Base-by-base conservation (phyloP, 163 green algal genomes). In the Chlorella variabilis region DNA sequence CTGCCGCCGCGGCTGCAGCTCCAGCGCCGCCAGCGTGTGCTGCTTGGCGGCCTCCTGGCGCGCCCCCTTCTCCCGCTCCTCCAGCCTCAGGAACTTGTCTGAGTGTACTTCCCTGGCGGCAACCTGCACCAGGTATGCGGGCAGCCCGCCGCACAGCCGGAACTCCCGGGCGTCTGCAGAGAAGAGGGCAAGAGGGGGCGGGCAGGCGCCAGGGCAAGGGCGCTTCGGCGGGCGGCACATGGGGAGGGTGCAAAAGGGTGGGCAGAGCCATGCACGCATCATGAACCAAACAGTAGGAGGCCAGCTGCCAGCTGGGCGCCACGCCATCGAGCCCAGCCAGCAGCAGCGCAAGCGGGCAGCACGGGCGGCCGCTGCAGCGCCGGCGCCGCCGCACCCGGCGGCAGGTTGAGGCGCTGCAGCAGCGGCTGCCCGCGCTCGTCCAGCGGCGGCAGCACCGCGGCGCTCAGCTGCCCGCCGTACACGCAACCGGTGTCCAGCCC, bases 121-220 rank as follows among this genome's bases (percentile, higher is more conserved):
- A 13, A 79, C 54, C 3, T 66, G 62, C 15, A 85, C 80, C 2
- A 85, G 70, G 23, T 33, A 85, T 38, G 80, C 80, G 1, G 62
- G 45, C 41, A 85, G 38, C 5, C 80, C 70, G 38, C 21, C 76
- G 58, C 4, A 41, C 33, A 85, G 36, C 27, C 17, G 5, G 31
- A 85, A 33, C 70, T 75, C 45, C n/a, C 73, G 21, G 2, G 68
- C 34, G 7, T 68, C 71, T 80, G 33, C 29, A 21, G 25, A 38
- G 41, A 6, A 27, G 4, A 75, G 25, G 25, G 66, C 17, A 54
- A 33, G 39, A n/a, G n/a, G n/a, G n/a, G n/a, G n/a, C n/a, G n/a
- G n/a, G n/a, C n/a, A n/a, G n/a, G n/a, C n/a, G n/a, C n/a, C n/a
- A n/a, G n/a, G n/a, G n/a, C n/a, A n/a, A n/a, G n/a, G n/a, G n/a